Evolutionary conservation across 1,284 basidiomycete species (phyloP), one percentile per base, ranked within the genome.

Genomic region (Tremellales sp.): DNA sequence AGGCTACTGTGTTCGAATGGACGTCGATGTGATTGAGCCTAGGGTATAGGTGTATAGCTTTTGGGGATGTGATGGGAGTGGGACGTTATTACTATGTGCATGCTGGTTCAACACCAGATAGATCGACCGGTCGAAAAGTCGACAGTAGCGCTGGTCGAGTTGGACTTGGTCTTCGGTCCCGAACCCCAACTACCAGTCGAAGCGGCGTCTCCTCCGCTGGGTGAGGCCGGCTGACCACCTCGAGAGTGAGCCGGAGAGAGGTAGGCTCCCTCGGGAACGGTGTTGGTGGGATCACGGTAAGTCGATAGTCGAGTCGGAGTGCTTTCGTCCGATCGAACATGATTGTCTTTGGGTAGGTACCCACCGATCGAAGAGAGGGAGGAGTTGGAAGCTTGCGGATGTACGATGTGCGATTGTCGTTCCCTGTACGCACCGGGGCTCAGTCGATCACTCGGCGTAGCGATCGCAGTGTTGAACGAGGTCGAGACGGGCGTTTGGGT

Each of bases 51-150:
- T 36, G 13, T 36, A n/a, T 15, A 7, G 33, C 5, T 15, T 5
- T 5, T 36, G 33, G 6, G 33, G 15, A 36, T 36, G 19, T 6
- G 15, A 36, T 5, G 19, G 15, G 6, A 15, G n/a, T n/a, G n/a
- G n/a, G n/a, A n/a, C n/a, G n/a, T n/a, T n/a, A 22, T 40, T 12
- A 8, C 6, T 40, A 40, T 40, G 21, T 22, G 39, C 19, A 10
- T 24, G 19, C 8, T 7, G 19, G 40, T 21, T 43, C 44, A 59
- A 21, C 53, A 53, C 65, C 65, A 68, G 40, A 66, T 64, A 5
- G 65, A 68, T 17, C 51, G 57, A 45, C 65, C 65, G 17, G 54
- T 54, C 25, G 61, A 64, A 44, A 65, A 67, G 31, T 64, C 61
- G 27, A 62, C 40, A 3, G 56, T 58, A 11, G 57, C 48, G 21